These are phyloP conservation scores for Terana coerulea DNA, from an alignment of 768 basidiomycete genomes.

Conservation along the genomic window DNA sequence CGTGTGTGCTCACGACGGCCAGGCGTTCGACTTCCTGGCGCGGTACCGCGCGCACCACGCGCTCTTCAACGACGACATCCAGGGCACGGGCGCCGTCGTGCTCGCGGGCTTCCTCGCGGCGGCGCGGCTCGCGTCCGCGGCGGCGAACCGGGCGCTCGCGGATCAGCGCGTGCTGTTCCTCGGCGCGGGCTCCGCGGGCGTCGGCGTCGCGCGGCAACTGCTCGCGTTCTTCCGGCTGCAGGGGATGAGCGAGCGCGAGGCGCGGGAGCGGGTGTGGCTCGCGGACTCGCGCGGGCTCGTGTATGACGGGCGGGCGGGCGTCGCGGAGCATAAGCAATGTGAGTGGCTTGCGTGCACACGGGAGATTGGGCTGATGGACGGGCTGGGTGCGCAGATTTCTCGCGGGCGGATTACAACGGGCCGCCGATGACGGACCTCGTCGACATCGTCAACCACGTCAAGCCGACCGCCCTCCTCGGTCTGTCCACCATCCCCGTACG, in stretches of 20 bases:
- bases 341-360: conserved; percentile 18
- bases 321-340: conserved; percentile 87
- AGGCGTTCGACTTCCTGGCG: conserved; percentile 79
- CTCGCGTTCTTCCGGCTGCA: conserved; percentile 85
- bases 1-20: no score
- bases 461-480: conserved; percentile 86
- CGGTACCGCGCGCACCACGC: conserved; percentile 72
- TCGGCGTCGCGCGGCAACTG: conserved; percentile 87
- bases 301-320: conserved; percentile 62
- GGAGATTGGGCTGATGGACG: no score
- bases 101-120: conserved; percentile 89
- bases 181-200: conserved; percentile 88
- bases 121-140: conserved; percentile 67
- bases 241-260: conserved; percentile 74
- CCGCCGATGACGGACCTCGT: conserved; percentile 70
- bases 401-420: conserved; percentile 75
- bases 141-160: conserved; percentile 61
- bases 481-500: conserved; percentile 77
- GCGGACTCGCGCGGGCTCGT: conserved; percentile 87
- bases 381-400: conserved; percentile 55
- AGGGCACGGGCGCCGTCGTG: conserved; percentile 87
- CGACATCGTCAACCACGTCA: conserved; percentile 76
- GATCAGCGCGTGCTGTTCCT: conserved; percentile 89
- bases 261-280: conserved; percentile 72
- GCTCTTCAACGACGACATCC: conserved; percentile 89